Evolutionary conservation across 1,139 yeast genomes (phyloP), one percentile per base, ranked within the genome.

Genomic region (Lodderomyces jiufengensis): DNA sequence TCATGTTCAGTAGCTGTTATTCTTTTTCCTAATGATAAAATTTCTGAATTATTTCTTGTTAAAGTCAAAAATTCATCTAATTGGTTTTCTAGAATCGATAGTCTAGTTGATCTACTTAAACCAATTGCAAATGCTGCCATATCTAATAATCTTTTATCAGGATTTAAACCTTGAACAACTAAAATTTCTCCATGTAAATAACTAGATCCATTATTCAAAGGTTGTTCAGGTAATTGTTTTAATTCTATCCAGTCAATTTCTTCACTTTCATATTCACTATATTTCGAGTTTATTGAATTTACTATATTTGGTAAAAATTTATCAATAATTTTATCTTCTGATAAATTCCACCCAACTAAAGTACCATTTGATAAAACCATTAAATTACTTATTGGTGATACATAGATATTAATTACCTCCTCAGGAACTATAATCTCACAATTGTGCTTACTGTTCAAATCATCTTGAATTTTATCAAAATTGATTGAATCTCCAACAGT

Each of bases 51-150:
- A 26, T 65, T 63, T 48, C 81, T 76, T 4, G 95, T 81, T 37
- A 76, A 57, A 29, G 59, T 63, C 20, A 85, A 73, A 48, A 83
- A 85, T 22, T 71, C 63, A 44, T 88, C 96, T 32, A 88, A 63
- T 4, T 81, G 70, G 29, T 73, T 68, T 56, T 88, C 97, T 31
- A 88, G 58, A 1, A 87, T 79, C 0, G 95, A 88, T 33, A 88
- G 66, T 49, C 94, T 75, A 0, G 97, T 88, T 3, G 95, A 84
- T 45, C 96, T 63, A 0, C 96, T 84, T 27, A 88, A 62, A 0
- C 96, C 97, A 37, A 86, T 79, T 1, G 95, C 84, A 57, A 87
- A 87, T 0, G 97, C 95, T 3, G 92, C 86, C 61, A 83, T 86
- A 51, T 87, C 95, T 27, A 84, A 60, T 32, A 82, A 49, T 29